Conservation (phyloP, 345 rosid genomes). For the Populus alba region DNA sequence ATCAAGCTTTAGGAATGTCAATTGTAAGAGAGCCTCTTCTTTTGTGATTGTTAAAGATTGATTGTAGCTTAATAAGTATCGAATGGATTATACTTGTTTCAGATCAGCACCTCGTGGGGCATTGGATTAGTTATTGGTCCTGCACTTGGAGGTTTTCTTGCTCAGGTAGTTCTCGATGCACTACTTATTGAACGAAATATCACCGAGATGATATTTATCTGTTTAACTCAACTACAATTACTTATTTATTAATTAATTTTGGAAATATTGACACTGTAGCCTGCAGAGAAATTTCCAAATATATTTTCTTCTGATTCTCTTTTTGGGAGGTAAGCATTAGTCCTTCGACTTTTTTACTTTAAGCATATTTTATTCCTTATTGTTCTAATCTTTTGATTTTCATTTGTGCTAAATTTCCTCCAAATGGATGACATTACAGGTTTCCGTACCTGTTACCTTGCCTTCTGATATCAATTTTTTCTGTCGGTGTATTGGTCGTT, state of each 20-base stretch:
- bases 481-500: conserved; percentile 40
- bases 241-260: background rate
- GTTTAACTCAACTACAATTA: background rate
- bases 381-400: background rate
- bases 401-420: conserved; percentile 12
- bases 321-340: conserved; percentile 53
- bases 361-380: background rate
- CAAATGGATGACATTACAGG: conserved; percentile 35
- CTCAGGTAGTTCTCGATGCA: conserved; percentile 47
- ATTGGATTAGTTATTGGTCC: conserved; percentile 77
- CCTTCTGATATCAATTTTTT: conserved; percentile 59
- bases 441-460: conserved; percentile 82
- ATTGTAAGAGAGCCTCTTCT: conserved; percentile 43
- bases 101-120: conserved; percentile 81
- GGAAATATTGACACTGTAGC: conserved; percentile 37
- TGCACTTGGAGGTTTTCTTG: conserved; percentile 79
- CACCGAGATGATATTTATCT: background rate
- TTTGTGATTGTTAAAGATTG: background rate
- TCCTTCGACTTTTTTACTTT: background rate
- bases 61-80: background rate
- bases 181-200: background rate
- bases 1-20: conserved; percentile 70
- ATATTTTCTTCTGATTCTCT: conserved; percentile 49
- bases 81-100: conserved; percentile 9
- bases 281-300: conserved; percentile 62